These are phyloP conservation scores for Blastobotrys serpentis DNA, from an alignment of 1,139 yeast genomes.

Conservation along the genomic window DNA sequence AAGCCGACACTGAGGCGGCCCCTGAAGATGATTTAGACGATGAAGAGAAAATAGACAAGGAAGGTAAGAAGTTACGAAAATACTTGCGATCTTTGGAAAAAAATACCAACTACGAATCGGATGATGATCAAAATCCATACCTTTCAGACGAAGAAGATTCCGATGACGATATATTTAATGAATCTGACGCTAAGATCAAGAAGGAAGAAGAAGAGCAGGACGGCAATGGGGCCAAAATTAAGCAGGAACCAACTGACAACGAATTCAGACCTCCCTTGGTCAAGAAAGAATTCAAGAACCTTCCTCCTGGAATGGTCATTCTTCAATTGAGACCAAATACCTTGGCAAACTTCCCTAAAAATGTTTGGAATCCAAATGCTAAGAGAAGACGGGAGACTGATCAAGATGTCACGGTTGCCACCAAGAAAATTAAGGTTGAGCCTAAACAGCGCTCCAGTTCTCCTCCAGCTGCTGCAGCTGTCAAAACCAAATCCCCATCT, in stretches of 20 bases:
- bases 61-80: slow-evolving; percentile 81
- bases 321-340: slow-evolving; percentile 63
- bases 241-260: slow-evolving; percentile 23
- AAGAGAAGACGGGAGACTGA: slow-evolving; percentile 43
- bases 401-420: slow-evolving; percentile 25
- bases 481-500: slow-evolving; percentile 15
- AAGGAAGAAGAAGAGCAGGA: slow-evolving; percentile 25
- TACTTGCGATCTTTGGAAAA: slow-evolving; percentile 85
- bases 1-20: slow-evolving; percentile 51
- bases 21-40: slow-evolving; percentile 59
- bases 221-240: slow-evolving; percentile 18
- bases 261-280: slow-evolving; percentile 24
- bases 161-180: slow-evolving; percentile 18
- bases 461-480: slow-evolving; percentile 36
- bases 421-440: slow-evolving; percentile 47
- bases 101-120: slow-evolving; percentile 86
- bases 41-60: slow-evolving; percentile 80
- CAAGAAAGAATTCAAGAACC: slow-evolving; percentile 35
- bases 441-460: slow-evolving; percentile 20
- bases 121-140: slow-evolving; percentile 83
- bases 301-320: slow-evolving; percentile 65
- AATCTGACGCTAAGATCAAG: slow-evolving; percentile 20
- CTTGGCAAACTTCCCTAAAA: slow-evolving; percentile 67
- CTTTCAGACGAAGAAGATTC: slow-evolving; percentile 54
- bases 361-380: slow-evolving; percentile 79